Base-by-base conservation (phyloP, 768 basidiomycete species). In the Xerocomellus amylosporus region DNA sequence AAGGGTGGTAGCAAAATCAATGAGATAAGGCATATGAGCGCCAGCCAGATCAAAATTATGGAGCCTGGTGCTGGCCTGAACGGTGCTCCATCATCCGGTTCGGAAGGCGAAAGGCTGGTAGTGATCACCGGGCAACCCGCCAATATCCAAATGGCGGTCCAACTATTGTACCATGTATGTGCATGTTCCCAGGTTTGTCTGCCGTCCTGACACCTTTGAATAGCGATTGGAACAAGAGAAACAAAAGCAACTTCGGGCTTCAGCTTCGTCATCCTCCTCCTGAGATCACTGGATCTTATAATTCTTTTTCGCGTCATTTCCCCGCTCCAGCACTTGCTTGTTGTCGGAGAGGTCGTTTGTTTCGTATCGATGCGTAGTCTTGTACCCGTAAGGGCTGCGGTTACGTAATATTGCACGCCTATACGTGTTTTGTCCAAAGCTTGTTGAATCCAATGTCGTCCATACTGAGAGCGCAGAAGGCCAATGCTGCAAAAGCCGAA, bases 1-100 rank as follows among this genome's bases (percentile, higher is more conserved):
- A 98, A 98, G 72, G 96, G 92, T 19, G 97, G 97, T 10, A 86
- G 88, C 69, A 99, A 98, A 75, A 99, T 99, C 77, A 98, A 98
- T 66, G 97, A 99, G 74, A 97, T 99, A 59, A 82, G 97, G 61
- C 86, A 93, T 60, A 89, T 93, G 83, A 95, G 92, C 59, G 88
- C 88, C 26, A 96, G 94, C 71, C 88, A 94, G 65, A 98, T 99
- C 73, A 93, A 97, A 74, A 98, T 99, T 50, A 97, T 96, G 88
- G 97, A 99, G 64, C 94, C 96, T 33, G 94, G 93, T 46, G 91
- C 91, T 12, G 84, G 84, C 17, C 71, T 83, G 64, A 85, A 86
- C 53, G 88, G 87, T 15, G 85, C 82, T 19, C 84, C 89, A 24
- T 83, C 80, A 2, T 80, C 86, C 2, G 88, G 87, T 33, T 83